Evolutionary conservation across 208 protist genomes (phyloP), one percentile per base, ranked within the genome.

Genomic region (Blastocrithidia nonstop): DNA sequence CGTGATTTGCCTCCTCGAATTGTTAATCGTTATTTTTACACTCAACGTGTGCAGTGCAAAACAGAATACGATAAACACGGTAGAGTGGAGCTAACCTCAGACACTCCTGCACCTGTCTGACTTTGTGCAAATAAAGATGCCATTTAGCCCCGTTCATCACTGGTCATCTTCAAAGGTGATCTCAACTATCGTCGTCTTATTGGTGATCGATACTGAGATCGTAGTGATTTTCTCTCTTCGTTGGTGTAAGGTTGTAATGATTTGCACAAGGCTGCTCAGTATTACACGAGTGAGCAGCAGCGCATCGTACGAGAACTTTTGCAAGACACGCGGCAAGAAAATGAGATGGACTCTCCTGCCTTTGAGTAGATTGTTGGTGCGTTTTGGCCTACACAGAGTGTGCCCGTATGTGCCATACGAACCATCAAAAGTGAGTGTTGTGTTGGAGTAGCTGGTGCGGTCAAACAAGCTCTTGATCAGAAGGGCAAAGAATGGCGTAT

Each of bases 121-220:
- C 68, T 60, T 48, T 47, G 46, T 23, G 57, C 60, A 25, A 75
- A 74, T 57, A 80, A 78, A 54, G 22, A 44, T n/a, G 35, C 19
- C 7, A 48, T 78, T 27, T 28, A 52, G 7, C 31, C 75, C 17
- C 51, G 51, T 28, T 80, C 57, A 7, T 61, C 63, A 6, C 56
- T 94, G 4, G 76, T 90, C 20, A 54, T 94, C 28, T 86, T 89
- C 54, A 94, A 94, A 48, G 86, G 86, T 2, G 86, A 94, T 57
- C 61, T 94, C 15, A 94, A 94, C 54, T 94, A 74, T 53, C 82
- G 86, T 32, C 78, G 82, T 13, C 61, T 94, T 24, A 28, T 94
- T n/a, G 81, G 82, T 8, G 86, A 94, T 48, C 75, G 86, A 8
- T 72, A 90, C 66, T 94, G 86, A 82, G 52, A 79, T 45, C 50